These are phyloP conservation scores for Isoetes engelmannii DNA, from an alignment of 83 land plant genomes.

Conservation along the genomic window DNA sequence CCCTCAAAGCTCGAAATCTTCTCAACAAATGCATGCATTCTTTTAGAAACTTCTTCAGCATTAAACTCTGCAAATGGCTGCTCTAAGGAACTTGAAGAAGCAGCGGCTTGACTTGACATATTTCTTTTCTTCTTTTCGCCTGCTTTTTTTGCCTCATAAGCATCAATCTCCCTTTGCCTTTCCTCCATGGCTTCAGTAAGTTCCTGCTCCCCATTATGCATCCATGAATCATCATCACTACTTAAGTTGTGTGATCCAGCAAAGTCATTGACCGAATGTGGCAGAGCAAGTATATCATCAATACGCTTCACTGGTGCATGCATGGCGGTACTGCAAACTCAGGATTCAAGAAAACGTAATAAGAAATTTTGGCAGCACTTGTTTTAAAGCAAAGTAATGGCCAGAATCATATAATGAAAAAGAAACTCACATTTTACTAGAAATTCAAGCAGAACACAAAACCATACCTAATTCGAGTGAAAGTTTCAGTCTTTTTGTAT, in stretches of 20 bases:
- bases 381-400: too few species aligned
- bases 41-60: constrained; percentile 49
- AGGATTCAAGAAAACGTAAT: not conserved
- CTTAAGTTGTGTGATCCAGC: constrained; percentile 32
- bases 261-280: constrained; percentile 51
- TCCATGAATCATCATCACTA: constrained; percentile 83
- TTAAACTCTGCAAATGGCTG: constrained; percentile 25
- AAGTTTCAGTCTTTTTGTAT: constrained; percentile 43
- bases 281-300: constrained; percentile 65
- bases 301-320: constrained; percentile 66
- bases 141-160: constrained; percentile 44
- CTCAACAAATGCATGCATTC: constrained; percentile 67
- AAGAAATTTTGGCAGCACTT: not conserved
- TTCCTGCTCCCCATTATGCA: constrained; percentile 82
- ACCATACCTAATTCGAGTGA: constrained; percentile 57
- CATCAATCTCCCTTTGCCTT: constrained; percentile 76
- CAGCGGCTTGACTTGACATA: constrained; percentile 1
- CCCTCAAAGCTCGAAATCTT: constrained; percentile 79
- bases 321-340: constrained; percentile 54
- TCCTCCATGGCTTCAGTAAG: constrained; percentile 52
- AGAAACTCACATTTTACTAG: too few species aligned
- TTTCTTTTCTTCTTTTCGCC: constrained; percentile 27
- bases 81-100: too few species aligned
- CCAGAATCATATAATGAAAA: too few species aligned
- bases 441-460: too few species aligned